Conservation (phyloP, 345 rosid species). For the Theobroma cacao region DNA sequence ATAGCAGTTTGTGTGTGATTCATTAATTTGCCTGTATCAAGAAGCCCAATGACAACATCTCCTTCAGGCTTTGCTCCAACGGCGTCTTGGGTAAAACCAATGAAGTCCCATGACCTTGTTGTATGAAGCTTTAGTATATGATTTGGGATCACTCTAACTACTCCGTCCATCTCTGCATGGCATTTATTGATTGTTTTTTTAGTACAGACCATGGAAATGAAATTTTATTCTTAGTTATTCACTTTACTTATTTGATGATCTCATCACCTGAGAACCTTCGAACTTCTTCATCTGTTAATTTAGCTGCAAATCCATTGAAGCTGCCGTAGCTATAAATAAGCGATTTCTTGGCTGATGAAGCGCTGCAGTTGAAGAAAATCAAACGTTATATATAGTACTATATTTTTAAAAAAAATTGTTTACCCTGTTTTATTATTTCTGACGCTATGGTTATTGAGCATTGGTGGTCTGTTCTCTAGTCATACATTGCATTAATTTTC, state of each 20-base stretch:
- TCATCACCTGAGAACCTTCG: conserved; percentile 30
- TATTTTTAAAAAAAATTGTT: too few relatives aligned
- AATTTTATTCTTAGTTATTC: not conserved
- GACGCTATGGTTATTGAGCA: too few relatives aligned
- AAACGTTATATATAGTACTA: too few relatives aligned
- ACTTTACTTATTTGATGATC: not conserved
- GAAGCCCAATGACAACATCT: conserved; percentile 19
- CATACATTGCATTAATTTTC: not conserved
- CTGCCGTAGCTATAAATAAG: conserved; percentile 37
- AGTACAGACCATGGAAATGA: not conserved
- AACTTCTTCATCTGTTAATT: conserved; percentile 34
- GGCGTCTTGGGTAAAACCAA: conserved; percentile 11
- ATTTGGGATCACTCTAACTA: conserved; percentile 33
- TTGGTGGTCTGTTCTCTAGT: not conserved
- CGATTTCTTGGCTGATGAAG: conserved; percentile 27
- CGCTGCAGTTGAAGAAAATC: conserved; percentile 21
- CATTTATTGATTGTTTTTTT: not conserved
- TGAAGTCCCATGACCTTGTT: conserved; percentile 36
- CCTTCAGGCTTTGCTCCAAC: conserved; percentile 3
- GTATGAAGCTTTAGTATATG: conserved; percentile 26
- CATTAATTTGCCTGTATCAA: conserved; percentile 22
- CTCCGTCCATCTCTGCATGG: conserved; percentile 27
- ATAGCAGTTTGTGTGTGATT: not conserved
- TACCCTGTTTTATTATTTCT: not conserved
- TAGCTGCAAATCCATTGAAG: conserved; percentile 47